Base-by-base conservation (phyloP, 495 filamentous ascomycete species). In the Staphylotrichum tortipilum region DNA sequence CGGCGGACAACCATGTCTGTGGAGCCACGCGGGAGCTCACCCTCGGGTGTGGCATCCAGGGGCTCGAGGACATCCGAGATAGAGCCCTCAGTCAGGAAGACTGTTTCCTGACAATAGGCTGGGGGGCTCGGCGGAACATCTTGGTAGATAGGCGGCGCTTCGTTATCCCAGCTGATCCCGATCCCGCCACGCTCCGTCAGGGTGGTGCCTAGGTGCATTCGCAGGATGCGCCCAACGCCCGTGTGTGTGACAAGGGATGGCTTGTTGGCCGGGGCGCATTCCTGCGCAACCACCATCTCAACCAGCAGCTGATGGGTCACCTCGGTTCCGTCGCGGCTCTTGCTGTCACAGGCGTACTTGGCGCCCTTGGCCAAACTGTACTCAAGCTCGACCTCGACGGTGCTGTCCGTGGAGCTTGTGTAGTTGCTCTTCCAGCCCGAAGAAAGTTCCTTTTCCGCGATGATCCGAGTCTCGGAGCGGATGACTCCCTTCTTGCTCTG, bases 351-450 rank as follows among this genome's bases (percentile, higher is more conserved):
- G 6, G 85, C 74, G 8, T 82, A 81, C 44, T 82, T 80, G 12
- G 64, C 64, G 18, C 72, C 58, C 9, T 80, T 73, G 60, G 78
- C 72, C 58, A 94, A 78, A 52, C 67, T 71, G 46, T 84, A 88
- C 36, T 83, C 77, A 67, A 96, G 84, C 60, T 95, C 87, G 68
- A 88, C 75, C 54, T 89, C 86, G 59, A 95, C 86, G 51, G 76
- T 75, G 49, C 85, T 85, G 49, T 84, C 84, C 3, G 71, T 61
- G 0, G 68, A 68, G 18, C 71, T 74, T 28, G 76, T 77, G 62
- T 88, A 97, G 66, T 95, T 89, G n/a, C 83, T 81, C 68, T 99
- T 99, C 92, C 92, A 99, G n/a, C 91, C 91, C 4, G 59, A 73
- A 68, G 62, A 63, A 5, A 70, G 50, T 3, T 56, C 61, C 50